phyloP scores from a whole-genome alignment of 208 protist species.

The Endotrypanum monterogeii region DNA sequence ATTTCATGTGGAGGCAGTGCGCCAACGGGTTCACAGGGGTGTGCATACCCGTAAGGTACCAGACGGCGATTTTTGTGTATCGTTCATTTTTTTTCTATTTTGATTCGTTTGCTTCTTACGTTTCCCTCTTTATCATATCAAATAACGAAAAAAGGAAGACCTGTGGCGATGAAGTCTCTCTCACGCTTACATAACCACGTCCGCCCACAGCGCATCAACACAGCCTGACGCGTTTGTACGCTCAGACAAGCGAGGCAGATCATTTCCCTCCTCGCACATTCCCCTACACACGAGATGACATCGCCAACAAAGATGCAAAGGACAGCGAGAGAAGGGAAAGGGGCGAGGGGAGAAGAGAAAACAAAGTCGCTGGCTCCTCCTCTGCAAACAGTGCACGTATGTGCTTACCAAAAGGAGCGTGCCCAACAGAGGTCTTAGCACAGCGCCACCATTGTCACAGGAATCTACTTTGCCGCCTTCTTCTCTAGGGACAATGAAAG shows the following conservation, averaged over 20 bases:
- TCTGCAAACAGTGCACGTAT: not conserved
- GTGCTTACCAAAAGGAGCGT: not conserved
- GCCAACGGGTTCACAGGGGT: not conserved
- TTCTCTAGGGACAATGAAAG: constrained; percentile 85
- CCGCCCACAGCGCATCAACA: not conserved
- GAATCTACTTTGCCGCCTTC: constrained; percentile 22
- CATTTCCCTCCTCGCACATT: not conserved
- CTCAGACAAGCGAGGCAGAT: not conserved
- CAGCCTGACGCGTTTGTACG: not conserved
- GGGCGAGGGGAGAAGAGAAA: not conserved
- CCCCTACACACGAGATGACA: not conserved
- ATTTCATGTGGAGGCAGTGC: not conserved
- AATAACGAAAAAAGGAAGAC: constrained; percentile 18
- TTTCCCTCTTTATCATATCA: constrained; percentile 17
- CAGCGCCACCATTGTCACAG: not conserved
- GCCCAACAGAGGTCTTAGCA: not conserved
- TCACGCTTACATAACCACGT: not conserved
- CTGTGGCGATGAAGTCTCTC: constrained; percentile 1
- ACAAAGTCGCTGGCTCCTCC: not conserved
- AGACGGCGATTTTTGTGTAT: not conserved
- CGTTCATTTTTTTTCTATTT: constrained; percentile 19
- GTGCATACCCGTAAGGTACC: not conserved
- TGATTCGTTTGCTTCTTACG: constrained; percentile 18
- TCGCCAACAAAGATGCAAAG: not conserved
- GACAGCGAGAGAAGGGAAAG: not conserved